phyloP scores from a whole-genome alignment of 768 basidiomycete species.

The Russula virescens region DNA sequence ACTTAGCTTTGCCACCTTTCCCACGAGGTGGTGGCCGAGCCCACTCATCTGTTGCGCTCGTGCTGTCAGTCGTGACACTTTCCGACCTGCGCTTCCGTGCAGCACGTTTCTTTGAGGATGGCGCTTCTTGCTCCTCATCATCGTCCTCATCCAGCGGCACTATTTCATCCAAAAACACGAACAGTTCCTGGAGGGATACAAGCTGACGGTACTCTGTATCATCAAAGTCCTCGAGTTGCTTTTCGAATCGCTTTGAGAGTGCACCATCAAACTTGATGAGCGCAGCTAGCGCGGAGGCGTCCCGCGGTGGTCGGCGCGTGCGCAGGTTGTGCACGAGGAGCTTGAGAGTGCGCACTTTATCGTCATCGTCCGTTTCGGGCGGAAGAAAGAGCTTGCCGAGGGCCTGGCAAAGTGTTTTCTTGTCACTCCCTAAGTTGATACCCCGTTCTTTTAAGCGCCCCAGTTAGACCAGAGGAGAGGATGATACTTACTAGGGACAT shows the following conservation, averaged over 20 bases:
- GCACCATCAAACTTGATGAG: slow-evolving; percentile 61
- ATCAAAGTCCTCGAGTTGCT: slow-evolving; percentile 63
- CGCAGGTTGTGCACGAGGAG: slow-evolving; percentile 55
- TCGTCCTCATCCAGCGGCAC: slow-evolving; percentile 64
- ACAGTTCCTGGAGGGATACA: slow-evolving; percentile 55
- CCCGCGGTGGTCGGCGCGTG: slow-evolving; percentile 51
- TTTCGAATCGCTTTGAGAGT: slow-evolving; percentile 66
- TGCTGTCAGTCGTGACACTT: slow-evolving; percentile 45
- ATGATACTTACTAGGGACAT: slow-evolving; percentile 45
- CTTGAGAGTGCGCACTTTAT: slow-evolving; percentile 58
- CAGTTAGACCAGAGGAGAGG: too few relatives aligned
- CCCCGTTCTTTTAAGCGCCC: background rate
- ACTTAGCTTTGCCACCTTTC: slow-evolving; percentile 34
- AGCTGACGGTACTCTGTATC: slow-evolving; percentile 67
- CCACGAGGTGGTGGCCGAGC: slow-evolving; percentile 25
- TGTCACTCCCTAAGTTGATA: slow-evolving; percentile 37
- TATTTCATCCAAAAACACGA: slow-evolving; percentile 67
- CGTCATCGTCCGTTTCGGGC: slow-evolving; percentile 55
- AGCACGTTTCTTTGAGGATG: slow-evolving; percentile 35
- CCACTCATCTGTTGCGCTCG: slow-evolving; percentile 34
- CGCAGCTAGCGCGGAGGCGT: slow-evolving; percentile 61
- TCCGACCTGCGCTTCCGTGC: slow-evolving; percentile 51
- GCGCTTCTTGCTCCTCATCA: slow-evolving; percentile 33
- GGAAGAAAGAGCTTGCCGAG: slow-evolving; percentile 58
- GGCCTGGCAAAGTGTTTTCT: slow-evolving; percentile 44